Conservation (phyloP, 192 early-diverging fungal species). For the Phlyctochytrium planicorne region DNA sequence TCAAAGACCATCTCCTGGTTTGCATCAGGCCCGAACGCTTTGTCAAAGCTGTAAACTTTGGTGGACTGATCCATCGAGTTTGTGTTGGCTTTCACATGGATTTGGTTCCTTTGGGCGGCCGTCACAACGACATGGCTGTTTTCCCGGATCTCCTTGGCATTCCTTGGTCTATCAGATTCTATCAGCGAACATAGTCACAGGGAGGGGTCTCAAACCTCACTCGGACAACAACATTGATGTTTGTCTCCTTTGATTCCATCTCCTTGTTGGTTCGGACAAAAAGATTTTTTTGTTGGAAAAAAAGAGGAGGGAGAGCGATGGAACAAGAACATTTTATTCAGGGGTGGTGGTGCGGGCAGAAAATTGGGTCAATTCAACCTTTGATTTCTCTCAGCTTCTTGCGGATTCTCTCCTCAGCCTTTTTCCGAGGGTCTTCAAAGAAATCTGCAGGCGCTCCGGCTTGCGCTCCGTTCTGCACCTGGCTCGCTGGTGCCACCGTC, state of each 20-base stretch:
- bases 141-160: constrained; percentile 63
- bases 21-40: constrained; percentile 85
- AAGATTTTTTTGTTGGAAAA: too few species aligned
- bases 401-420: constrained; percentile 27
- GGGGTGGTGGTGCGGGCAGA: too few species aligned
- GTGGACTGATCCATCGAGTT: constrained; percentile 45
- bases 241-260: constrained; percentile 47
- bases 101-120: constrained; percentile 57
- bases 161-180: constrained; percentile 44
- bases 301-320: too few species aligned
- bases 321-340: too few species aligned
- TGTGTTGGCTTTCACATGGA: constrained; percentile 53
- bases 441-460: background rate
- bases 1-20: constrained; percentile 79
- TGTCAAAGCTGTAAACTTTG: constrained; percentile 86
- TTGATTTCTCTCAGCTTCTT: constrained; percentile 29
- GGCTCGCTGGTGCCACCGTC: background rate
- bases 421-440: constrained; percentile 30
- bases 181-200: background rate
- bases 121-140: constrained; percentile 63
- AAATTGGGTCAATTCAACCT: too few species aligned
- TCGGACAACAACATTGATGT: constrained; percentile 50
- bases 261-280: too few species aligned
- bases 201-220: constrained; percentile 31
- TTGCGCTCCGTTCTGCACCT: background rate